Evolutionary conservation across 495 filamentous ascomycete genomes (phyloP).

Genomic region (Xylaria intraflava): DNA sequence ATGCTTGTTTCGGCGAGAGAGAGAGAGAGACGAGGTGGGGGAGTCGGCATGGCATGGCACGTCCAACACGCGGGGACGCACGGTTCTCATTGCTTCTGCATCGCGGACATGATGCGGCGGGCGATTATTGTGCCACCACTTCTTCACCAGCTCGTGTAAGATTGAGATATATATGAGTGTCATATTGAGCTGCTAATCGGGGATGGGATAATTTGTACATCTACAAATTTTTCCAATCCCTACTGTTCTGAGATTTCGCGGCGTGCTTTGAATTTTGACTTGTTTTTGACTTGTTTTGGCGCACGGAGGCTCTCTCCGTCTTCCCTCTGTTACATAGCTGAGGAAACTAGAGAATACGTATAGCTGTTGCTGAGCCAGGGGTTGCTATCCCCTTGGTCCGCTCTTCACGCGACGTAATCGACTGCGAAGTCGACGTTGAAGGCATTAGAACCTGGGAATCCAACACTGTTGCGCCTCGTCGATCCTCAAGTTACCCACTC

Average conservation of each 20-base stretch:
- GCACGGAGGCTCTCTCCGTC: background rate
- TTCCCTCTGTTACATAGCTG: no score
- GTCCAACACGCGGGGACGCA: no score
- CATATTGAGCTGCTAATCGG: background rate
- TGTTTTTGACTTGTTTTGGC: background rate
- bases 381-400: no score
- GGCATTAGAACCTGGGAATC: no score
- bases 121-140: background rate
- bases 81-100: background rate
- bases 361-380: no score
- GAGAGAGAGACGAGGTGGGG: background rate
- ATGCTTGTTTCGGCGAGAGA: background rate
- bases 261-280: background rate
- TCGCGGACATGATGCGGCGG: background rate
- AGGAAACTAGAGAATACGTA: no score
- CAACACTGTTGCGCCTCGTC: no score
- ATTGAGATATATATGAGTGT: background rate
- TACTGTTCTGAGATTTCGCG: background rate
- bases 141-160: slow-evolving; percentile 2
- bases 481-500: no score
- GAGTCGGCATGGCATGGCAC: background rate
- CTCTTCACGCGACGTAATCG: no score
- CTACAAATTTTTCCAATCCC: background rate
- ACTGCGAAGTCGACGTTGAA: no score
- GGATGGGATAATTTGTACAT: background rate